A percentile compares a stretch with the other conserved stretches of the same genome.
phyloP scores from a whole-genome alignment of 2,329 filamentous ascomycete species.

The Leptographium lundbergii region DNA sequence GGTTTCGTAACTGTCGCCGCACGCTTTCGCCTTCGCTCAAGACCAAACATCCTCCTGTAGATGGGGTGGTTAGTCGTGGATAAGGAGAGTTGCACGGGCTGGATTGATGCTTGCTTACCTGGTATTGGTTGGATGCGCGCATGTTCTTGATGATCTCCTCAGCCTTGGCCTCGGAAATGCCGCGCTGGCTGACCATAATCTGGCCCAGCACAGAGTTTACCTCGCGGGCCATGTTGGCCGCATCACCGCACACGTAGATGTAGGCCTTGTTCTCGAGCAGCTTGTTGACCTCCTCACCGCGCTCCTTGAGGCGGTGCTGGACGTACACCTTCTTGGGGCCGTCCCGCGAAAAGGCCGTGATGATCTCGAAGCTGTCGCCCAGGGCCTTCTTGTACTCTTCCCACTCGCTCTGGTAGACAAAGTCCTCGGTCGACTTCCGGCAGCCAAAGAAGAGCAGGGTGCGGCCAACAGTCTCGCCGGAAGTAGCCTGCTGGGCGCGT shows the following conservation, averaged over 20 bases:
- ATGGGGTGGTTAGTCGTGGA: slow-evolving; percentile 6
- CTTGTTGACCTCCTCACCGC: slow-evolving; percentile 72
- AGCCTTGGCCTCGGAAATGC: slow-evolving; percentile 71
- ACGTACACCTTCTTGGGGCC: slow-evolving; percentile 85
- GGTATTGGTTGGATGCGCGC: slow-evolving; percentile 90
- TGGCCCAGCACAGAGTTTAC: slow-evolving; percentile 78
- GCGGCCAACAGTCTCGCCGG: slow-evolving; percentile 71
- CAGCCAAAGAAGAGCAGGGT: slow-evolving; percentile 94
- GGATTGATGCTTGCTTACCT: slow-evolving; percentile 43
- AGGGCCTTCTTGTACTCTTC: slow-evolving; percentile 71
- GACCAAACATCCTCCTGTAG: slow-evolving; percentile 60
- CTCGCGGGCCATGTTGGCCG: slow-evolving; percentile 91
- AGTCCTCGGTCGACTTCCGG: slow-evolving; percentile 78
- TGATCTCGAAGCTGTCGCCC: slow-evolving; percentile 78
- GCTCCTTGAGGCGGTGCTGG: slow-evolving; percentile 80
- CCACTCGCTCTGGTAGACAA: slow-evolving; percentile 85
- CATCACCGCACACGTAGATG: slow-evolving; percentile 97
- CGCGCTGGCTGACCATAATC: slow-evolving; percentile 75
- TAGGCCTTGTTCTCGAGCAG: slow-evolving; percentile 78
- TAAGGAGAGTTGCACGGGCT: background rate
- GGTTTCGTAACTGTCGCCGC: background rate
- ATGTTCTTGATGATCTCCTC: slow-evolving; percentile 97
- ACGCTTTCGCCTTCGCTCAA: slow-evolving; percentile 21
- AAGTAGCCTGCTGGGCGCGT: slow-evolving; percentile 67
- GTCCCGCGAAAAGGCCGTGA: slow-evolving; percentile 93